Evolutionary conservation across 2,329 filamentous ascomycete species (phyloP).

Genomic region (Gyromitra esculenta): DNA sequence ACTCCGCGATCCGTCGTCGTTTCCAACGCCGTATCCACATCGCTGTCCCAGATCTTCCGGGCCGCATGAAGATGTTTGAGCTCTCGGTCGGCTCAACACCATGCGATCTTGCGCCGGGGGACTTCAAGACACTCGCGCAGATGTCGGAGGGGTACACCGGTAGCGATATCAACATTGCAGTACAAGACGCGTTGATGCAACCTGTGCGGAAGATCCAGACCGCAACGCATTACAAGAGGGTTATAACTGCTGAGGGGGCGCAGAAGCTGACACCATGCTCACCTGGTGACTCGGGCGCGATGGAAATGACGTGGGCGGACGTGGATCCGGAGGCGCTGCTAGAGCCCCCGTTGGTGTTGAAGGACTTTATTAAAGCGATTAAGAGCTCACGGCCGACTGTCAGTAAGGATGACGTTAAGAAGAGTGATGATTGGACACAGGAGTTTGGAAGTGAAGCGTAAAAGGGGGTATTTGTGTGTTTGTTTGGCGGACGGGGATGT

Average conservation of each 20-base stretch:
- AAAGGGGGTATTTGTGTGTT: not conserved
- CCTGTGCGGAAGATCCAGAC: slow-evolving; percentile 96
- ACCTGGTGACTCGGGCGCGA: slow-evolving; percentile 83
- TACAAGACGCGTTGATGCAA: slow-evolving; percentile 97
- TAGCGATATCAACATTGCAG: slow-evolving; percentile 93
- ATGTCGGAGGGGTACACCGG: slow-evolving; percentile 94
- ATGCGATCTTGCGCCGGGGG: slow-evolving; percentile 78
- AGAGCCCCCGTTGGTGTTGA: slow-evolving; percentile 84
- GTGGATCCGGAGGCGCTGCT: slow-evolving; percentile 84
- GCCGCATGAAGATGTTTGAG: slow-evolving; percentile 94
- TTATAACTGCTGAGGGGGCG: slow-evolving; percentile 76
- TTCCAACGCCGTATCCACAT: slow-evolving; percentile 98
- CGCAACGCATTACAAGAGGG: slow-evolving; percentile 96
- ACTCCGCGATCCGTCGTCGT: slow-evolving; percentile 91
- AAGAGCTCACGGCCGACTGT: slow-evolving; percentile 90
- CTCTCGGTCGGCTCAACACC: slow-evolving; percentile 92
- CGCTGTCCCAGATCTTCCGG: slow-evolving; percentile 84
- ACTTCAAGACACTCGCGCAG: slow-evolving; percentile 81
- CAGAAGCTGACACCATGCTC: slow-evolving; percentile 88
- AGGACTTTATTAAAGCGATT: slow-evolving; percentile 93
- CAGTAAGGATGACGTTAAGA: slow-evolving; percentile 81
- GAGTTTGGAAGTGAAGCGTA: slow-evolving; percentile 70
- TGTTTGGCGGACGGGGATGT: not conserved
- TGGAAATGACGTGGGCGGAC: slow-evolving; percentile 93
- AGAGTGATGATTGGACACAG: slow-evolving; percentile 90